These are phyloP conservation scores for Umbelopsis sp. DNA, from an alignment of 192 early-diverging fungal species.

Conservation along the genomic window DNA sequence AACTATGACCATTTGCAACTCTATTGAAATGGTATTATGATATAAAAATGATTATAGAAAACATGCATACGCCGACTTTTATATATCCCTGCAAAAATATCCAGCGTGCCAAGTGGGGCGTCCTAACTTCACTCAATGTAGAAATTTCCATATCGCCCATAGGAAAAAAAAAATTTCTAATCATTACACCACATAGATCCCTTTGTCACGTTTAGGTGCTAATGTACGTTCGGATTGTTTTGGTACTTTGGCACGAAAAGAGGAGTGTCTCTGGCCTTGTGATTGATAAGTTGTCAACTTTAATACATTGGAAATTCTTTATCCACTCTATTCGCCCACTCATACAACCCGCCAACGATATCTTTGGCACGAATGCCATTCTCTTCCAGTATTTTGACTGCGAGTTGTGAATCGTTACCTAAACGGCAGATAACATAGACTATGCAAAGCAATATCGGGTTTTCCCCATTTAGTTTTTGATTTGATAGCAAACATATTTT, in stretches of 20 bases:
- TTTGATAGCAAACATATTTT: conserved; percentile 11
- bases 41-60: too few relatives aligned
- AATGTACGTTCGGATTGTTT: not conserved
- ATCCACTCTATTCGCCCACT: conserved; percentile 81
- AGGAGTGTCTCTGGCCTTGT: not conserved
- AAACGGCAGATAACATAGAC: conserved; percentile 87
- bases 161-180: too few relatives aligned
- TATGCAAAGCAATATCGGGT: conserved; percentile 21
- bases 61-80: not conserved
- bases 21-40: too few relatives aligned
- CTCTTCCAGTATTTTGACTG: conserved; percentile 74
- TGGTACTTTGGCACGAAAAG: not conserved
- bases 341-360: conserved; percentile 79
- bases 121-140: too few relatives aligned
- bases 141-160: too few relatives aligned
- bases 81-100: too few relatives aligned
- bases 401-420: conserved; percentile 90
- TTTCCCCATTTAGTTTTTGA: not conserved
- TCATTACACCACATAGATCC: too few relatives aligned
- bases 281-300: conserved; percentile 11
- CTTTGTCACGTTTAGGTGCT: too few relatives aligned
- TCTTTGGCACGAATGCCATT: conserved; percentile 76
- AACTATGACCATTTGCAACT: too few relatives aligned
- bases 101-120: too few relatives aligned
- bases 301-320: conserved; percentile 81